These are phyloP conservation scores for Senna tora DNA, from an alignment of 306 rosid species.

Conservation along the genomic window DNA sequence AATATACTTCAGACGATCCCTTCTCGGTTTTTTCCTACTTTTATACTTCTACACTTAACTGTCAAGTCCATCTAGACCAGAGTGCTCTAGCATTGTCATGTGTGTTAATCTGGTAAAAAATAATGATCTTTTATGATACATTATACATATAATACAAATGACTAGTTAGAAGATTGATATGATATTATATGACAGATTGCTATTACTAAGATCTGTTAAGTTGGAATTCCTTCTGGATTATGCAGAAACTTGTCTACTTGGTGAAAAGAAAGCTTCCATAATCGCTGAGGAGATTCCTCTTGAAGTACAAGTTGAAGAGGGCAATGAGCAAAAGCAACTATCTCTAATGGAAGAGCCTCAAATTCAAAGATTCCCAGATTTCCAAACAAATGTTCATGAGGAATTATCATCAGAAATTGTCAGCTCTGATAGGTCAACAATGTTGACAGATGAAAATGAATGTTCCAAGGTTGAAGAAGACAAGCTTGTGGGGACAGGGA, in stretches of 20 bases:
- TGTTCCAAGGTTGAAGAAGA: slow-evolving; percentile 54
- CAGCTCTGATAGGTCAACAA: slow-evolving; percentile 60
- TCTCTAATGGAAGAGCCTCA: slow-evolving; percentile 30
- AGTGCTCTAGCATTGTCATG: too few relatives aligned
- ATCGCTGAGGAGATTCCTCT: slow-evolving; percentile 32
- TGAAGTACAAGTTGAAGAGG: slow-evolving; percentile 28
- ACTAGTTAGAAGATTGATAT: too few relatives aligned
- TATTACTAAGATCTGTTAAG: too few relatives aligned
- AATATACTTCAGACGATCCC: too few relatives aligned
- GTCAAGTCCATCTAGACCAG: too few relatives aligned
- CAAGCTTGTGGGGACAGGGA: slow-evolving; percentile 24
- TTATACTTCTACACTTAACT: too few relatives aligned
- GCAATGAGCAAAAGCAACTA: slow-evolving; percentile 32
- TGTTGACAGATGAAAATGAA: slow-evolving; percentile 51
- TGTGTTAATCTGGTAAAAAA: too few relatives aligned
- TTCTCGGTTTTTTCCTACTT: too few relatives aligned
- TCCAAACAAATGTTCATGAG: slow-evolving; percentile 29
- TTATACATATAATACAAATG: too few relatives aligned
- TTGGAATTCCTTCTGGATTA: not conserved
- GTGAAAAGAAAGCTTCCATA: slow-evolving; percentile 40
- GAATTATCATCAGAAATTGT: slow-evolving; percentile 48
- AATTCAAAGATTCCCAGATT: slow-evolving; percentile 30
- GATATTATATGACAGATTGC: too few relatives aligned
- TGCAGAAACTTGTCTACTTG: slow-evolving; percentile 41
- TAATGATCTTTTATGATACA: too few relatives aligned